Evolutionary conservation across 768 basidiomycete species (phyloP), one percentile per base, ranked within the genome.

Genomic region (Cystofilobasidium capitatum): DNA sequence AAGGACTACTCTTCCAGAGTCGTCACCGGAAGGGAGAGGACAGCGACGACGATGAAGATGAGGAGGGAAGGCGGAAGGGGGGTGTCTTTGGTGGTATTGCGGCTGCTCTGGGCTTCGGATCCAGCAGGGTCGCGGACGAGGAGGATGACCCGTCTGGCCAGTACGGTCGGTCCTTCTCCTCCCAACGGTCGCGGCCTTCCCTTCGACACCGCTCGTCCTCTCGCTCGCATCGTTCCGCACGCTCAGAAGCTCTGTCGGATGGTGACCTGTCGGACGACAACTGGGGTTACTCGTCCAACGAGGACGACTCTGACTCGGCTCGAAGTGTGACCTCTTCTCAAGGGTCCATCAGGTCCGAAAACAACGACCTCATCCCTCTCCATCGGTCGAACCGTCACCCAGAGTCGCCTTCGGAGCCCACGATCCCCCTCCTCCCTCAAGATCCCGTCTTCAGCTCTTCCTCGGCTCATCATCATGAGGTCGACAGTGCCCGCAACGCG

Each of bases 201-300:
- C 33, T 68, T 54, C 36, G 51, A 7, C 60, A 42, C 37, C 66
- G 66, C 37, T 62, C 60, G 9, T 62, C 61, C 9, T 45, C 60
- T 24, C 60, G 66, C 10, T 68, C 66, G 26, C 60, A 57, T 47
- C 69, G 70, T 3, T 77, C 75, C 0, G 71, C 62, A 29, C 65
- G 66, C 54, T 75, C 73, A n/a, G 70, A 71, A 5, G 63, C 70
- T 5, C 63, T 70, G 0, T 73, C 73, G 12, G 57, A 33, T 59
- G 66, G 22, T 54, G 66, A 36, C 20, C 58, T 51, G n/a, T 72
- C 72, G 3, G 76, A 79, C 66, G 83, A 85, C 14, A 82, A 88
- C n/a, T 92, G 90, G 90, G 90, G 90, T 5, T 92, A 91, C 77
- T 85, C 87, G n/a, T 91, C 90, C 3, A 88, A 84, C 29, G 90